A percentile compares a stretch with the other conserved stretches of the same genome.
Evolutionary conservation across 441 rosid species (phyloP).

Genomic region (Flueggea neowawraea): DNA sequence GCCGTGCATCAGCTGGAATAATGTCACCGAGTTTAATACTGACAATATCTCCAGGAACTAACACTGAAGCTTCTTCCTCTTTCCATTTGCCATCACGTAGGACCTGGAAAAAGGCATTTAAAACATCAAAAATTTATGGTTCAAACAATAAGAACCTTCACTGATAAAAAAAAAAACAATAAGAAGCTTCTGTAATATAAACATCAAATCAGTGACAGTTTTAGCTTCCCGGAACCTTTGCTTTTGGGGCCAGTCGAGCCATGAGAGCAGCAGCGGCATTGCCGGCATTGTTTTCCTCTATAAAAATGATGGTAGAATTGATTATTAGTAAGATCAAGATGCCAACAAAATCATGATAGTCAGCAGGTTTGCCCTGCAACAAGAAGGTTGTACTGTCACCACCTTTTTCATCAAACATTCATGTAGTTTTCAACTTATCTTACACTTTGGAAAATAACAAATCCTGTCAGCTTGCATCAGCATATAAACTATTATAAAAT

Average conservation of each 20-base stretch:
- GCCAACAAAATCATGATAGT: conserved; percentile 94
- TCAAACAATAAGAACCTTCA: too few relatives aligned
- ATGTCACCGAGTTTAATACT: conserved; percentile 56
- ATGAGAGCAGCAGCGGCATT: conserved; percentile 98
- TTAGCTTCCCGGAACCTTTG: conserved; percentile 49
- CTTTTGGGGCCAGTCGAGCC: conserved; percentile 96
- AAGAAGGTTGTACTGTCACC: too few relatives aligned
- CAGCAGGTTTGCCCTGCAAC: conserved; percentile 54
- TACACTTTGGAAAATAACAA: too few relatives aligned
- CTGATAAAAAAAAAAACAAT: too few relatives aligned
- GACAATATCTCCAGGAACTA: conserved; percentile 79
- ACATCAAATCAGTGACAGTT: too few relatives aligned
- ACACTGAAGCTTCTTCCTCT: conserved; percentile 75
- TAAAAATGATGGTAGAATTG: conserved; percentile 90
- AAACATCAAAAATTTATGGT: too few relatives aligned
- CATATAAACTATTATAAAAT: too few relatives aligned
- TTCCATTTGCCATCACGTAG: conserved; percentile 82
- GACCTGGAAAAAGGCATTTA: conserved; percentile 31
- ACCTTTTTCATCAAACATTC: too few relatives aligned
- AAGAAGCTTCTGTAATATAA: too few relatives aligned
- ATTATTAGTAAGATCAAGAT: conserved; percentile 67
- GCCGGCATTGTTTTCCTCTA: conserved; percentile 96
- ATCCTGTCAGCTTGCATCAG: too few relatives aligned
- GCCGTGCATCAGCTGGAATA: conserved; percentile 62
- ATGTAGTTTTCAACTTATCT: too few relatives aligned